These are phyloP conservation scores for Cynanchum wilfordii DNA, from an alignment of 257 asterid genomes.

Conservation along the genomic window DNA sequence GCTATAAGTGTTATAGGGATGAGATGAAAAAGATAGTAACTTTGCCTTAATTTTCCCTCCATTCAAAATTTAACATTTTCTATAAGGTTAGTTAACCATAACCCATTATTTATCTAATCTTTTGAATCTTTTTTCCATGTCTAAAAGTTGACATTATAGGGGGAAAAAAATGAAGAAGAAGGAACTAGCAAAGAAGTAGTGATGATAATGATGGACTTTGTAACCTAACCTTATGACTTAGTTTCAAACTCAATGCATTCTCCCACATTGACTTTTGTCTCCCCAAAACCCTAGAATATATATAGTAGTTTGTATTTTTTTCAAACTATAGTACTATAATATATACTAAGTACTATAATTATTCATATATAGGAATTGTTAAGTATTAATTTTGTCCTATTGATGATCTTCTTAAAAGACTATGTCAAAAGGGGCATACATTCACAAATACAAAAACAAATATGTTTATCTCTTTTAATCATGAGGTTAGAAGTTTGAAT, in stretches of 20 bases:
- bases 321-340: slow-evolving; percentile 10
- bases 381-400: slow-evolving; percentile 31
- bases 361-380: slow-evolving; percentile 26
- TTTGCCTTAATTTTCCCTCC: no score
- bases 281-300: slow-evolving; percentile 19
- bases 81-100: not conserved
- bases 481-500: no score
- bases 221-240: not conserved
- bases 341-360: not conserved
- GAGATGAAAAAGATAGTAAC: no score
- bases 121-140: not conserved
- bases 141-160: slow-evolving; percentile 11
- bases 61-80: not conserved
- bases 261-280: slow-evolving; percentile 28
- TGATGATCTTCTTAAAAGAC: slow-evolving; percentile 17
- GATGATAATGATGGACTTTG: not conserved
- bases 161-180: no score
- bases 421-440: slow-evolving; percentile 28
- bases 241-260: slow-evolving; percentile 1
- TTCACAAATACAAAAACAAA: slow-evolving; percentile 28
- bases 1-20: no score
- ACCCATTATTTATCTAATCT: slow-evolving; percentile 3
- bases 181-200: not conserved
- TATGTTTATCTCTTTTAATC: no score
- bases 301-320: not conserved